Evolutionary conservation across 257 asterid species (phyloP).

Genomic region (Nicotiana benthamiana): DNA sequence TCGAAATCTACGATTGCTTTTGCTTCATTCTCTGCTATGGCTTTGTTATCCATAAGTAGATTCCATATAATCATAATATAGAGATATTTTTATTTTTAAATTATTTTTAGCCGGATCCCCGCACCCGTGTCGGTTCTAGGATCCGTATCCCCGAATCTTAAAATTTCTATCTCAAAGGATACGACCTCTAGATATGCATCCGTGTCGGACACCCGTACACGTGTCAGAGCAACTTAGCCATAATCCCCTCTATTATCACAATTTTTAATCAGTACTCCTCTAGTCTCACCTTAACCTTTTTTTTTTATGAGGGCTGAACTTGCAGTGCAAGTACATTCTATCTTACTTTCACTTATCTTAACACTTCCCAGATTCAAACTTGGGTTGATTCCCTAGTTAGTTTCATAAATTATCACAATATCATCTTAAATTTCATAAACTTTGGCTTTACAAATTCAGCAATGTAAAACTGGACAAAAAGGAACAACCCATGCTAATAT

Average conservation of each 20-base stretch:
- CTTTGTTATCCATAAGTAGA: too few relatives aligned
- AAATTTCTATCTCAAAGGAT: too few relatives aligned
- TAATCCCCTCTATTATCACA: neutral
- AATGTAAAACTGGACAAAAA: neutral
- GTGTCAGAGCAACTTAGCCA: neutral
- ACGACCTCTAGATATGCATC: too few relatives aligned
- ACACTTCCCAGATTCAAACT: neutral
- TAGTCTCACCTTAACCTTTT: neutral
- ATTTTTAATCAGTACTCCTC: neutral
- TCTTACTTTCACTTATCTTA: neutral
- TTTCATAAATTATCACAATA: neutral
- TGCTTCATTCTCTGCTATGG: too few relatives aligned
- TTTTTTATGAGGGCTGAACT: neutral
- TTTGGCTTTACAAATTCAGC: neutral
- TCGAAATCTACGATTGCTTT: too few relatives aligned
- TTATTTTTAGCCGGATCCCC: too few relatives aligned
- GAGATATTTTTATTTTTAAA: too few relatives aligned
- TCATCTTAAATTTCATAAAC: neutral
- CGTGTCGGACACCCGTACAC: too few relatives aligned
- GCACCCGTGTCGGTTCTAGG: too few relatives aligned
- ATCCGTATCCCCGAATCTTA: too few relatives aligned
- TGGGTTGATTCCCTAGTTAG: neutral
- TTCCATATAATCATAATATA: too few relatives aligned
- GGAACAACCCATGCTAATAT: neutral
- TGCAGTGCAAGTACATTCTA: neutral